Evolutionary conservation across 176 grass and related monocot genomes (phyloP), one percentile per base, ranked within the genome.

Genomic region (Metroxylon sagu): DNA sequence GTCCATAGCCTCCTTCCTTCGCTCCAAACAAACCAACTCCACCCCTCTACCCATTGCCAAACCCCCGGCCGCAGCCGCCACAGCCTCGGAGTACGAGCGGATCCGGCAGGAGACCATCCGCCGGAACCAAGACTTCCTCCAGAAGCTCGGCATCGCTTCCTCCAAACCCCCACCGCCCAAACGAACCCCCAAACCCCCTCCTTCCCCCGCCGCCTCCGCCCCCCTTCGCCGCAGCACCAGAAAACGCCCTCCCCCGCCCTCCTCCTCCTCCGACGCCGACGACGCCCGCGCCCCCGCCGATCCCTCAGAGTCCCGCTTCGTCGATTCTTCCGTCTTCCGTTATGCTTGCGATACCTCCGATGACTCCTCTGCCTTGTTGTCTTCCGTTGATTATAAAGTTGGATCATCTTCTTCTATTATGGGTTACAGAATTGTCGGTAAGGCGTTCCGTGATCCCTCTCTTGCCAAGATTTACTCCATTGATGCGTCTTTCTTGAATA

Each of bases 41-140:
- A 43, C 12, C 3, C 10, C 35, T 43, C 35, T 1, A 43, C 35
- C 10, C 35, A 43, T 10, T 10, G 21, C 21, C 21, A 23, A 23
- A 23, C 35, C 35, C 7, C 7, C 2, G 2, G 8, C 35, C 10
- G 3, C 63, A 49, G 5, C 25, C 25, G 2, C 26, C 16, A 14
- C 17, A 4, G 49, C 63, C 21, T 50, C 16, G 3, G 49, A 52
- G 14, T 66, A 66, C 64, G 64, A 66, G 64, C 25, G 50, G 4
- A 27, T 66, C 26, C 64, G 48, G 21, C 19, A 4, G 25, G 64
- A 66, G 16, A 66, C 64, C 49, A 66, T 66, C 23, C 25, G 50
- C 64, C 49, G 50, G 25, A 66, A 66, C 64, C 64, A 53, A 66
- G 64, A 66, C 12, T 66, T 66, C 14, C 64, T 66, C 25, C 64